Evolutionary conservation across 2,329 filamentous ascomycete genomes (phyloP).

Genomic region (Simplicillium sp.): DNA sequence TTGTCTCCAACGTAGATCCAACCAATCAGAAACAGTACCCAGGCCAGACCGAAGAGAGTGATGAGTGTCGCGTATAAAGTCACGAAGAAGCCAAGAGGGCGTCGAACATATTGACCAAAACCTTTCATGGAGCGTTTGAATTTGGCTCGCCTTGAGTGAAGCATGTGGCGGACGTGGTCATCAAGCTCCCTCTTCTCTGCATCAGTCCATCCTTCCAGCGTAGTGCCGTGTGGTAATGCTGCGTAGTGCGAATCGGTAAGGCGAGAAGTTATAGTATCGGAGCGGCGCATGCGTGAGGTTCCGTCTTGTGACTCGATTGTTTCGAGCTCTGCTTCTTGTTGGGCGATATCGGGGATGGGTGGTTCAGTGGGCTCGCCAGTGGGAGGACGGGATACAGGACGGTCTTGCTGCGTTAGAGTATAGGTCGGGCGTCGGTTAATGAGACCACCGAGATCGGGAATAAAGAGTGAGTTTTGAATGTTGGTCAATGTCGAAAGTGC

Average conservation of each 20-base stretch:
- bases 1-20: constrained; percentile 76
- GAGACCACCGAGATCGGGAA: constrained; percentile 68
- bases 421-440: constrained; percentile 75
- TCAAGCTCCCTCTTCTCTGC: constrained; percentile 70
- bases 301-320: constrained; percentile 10
- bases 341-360: constrained; percentile 1
- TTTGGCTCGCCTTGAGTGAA: constrained; percentile 70
- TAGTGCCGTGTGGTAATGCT: constrained; percentile 65
- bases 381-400: constrained; percentile 2
- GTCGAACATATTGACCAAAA: constrained; percentile 69
- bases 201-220: constrained; percentile 63
- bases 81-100: constrained; percentile 73
- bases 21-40: constrained; percentile 85
- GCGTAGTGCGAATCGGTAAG: constrained; percentile 67
- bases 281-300: constrained; percentile 21
- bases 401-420: constrained; percentile 46
- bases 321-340: constrained; percentile 8
- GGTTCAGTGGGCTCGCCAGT: constrained; percentile 1
- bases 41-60: constrained; percentile 75
- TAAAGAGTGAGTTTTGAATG: constrained; percentile 80
- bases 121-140: constrained; percentile 74
- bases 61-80: constrained; percentile 77
- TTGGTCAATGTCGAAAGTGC: constrained; percentile 80
- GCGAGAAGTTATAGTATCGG: constrained; percentile 55
- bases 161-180: constrained; percentile 78